phyloP scores from a whole-genome alignment of 164 flowering plant species.

The Chimonanthus praecox region DNA sequence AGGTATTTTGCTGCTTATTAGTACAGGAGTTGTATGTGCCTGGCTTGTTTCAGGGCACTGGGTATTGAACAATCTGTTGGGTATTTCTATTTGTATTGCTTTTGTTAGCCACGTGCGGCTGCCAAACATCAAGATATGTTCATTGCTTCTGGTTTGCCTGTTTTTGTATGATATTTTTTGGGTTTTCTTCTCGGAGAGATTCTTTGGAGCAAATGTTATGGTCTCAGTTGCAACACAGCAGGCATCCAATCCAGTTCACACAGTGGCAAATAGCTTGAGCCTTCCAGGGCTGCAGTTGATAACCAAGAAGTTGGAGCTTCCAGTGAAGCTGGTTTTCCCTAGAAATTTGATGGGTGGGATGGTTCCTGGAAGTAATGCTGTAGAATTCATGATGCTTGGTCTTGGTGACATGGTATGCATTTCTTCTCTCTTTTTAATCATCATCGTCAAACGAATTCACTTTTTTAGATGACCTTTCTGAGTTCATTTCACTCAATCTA shows the following conservation, averaged over 20 bases:
- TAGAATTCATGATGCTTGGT: conserved; percentile 96
- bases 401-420: conserved; percentile 92
- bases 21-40: conserved; percentile 45
- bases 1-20: conserved; percentile 46
- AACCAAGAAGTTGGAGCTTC: conserved; percentile 84
- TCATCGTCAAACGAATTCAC: too few relatives aligned
- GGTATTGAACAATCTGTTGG: conserved; percentile 83
- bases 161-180: conserved; percentile 92
- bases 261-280: conserved; percentile 79
- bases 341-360: conserved; percentile 69
- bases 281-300: conserved; percentile 90
- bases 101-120: conserved; percentile 97
- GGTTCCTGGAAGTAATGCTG: conserved; percentile 44
- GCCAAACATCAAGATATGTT: conserved; percentile 90
- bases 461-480: not conserved
- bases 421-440: conserved; percentile 3
- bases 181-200: conserved; percentile 95
- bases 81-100: conserved; percentile 83
- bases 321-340: conserved; percentile 90
- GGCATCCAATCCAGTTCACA: conserved; percentile 95
- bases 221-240: conserved; percentile 92
- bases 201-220: conserved; percentile 97
- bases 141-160: conserved; percentile 84
- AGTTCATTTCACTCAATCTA: not conserved
- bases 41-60: conserved; percentile 96